Base-by-base conservation (phyloP, 1,284 basidiomycete species). In the Exsudoporus floridanus region DNA sequence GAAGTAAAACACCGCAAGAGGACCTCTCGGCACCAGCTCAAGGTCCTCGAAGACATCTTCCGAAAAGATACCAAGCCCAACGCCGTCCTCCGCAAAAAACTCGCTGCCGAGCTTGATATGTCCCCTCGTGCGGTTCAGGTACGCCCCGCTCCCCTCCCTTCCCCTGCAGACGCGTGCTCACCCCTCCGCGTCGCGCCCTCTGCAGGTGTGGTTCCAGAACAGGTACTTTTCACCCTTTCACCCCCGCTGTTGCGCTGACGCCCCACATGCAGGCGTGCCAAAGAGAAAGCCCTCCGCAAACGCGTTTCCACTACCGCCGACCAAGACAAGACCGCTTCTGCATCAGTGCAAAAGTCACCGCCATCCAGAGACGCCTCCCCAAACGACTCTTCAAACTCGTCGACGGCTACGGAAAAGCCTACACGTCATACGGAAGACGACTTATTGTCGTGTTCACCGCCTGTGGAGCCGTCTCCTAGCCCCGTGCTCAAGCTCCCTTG, bases 71-170 rank as follows among this genome's bases (percentile, higher is more conserved):
- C 91, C 41, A 96, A 97, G 70, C 94, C 94, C 16, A 93, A 94
- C 70, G 89, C 88, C 48, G 75, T 79, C 14, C 74, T 90, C 41
- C 81, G 94, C 59, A 90, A 90, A 66, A 77, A 83, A 58, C 81
- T 98, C 45, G 89, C 93, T 0, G 74, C 78, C 8, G 79, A 92
- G 72, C 82, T 97, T 44, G 87, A 86, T 57, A 98, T 98, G 93
- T 92, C 90, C 19, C 84, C 92, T 23, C 78, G 94, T 55, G 92
- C 92, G 39, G 91, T 98, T 2, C 94, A 98, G 80, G 94, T 95
- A 58, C 63, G 84, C 72, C 50, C 37, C 46, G 60, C 50, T 35
- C 34, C 39, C 46, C 45, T 50, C 56, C 34, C 44, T 53, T 9
- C 25, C 50, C 51, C 28, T 44, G n/a, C 34, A 38, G 47, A 54